phyloP scores from a whole-genome alignment of 768 basidiomycete genomes.

The Serpula lacrymans region DNA sequence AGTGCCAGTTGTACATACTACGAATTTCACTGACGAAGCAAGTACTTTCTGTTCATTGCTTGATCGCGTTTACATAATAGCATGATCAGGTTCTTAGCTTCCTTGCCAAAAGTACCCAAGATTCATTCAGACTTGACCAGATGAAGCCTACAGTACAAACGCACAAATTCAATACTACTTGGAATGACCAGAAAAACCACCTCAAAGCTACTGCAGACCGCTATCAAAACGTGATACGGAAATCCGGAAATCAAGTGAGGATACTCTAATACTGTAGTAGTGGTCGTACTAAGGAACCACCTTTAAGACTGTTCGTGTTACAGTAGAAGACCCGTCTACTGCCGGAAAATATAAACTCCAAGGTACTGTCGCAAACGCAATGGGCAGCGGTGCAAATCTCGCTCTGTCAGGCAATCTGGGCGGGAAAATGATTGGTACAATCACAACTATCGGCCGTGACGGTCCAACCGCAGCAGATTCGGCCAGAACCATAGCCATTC shows the following conservation, averaged over 20 bases:
- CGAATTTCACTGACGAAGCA: slow-evolving; percentile 20
- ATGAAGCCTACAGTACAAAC: slow-evolving; percentile 22
- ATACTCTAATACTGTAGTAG: neutral
- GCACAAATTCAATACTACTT: slow-evolving; percentile 16
- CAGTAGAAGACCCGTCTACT: too few species aligned
- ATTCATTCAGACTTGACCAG: slow-evolving; percentile 22
- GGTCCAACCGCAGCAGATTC: slow-evolving; percentile 58
- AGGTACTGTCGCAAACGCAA: slow-evolving; percentile 15
- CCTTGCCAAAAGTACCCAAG: slow-evolving; percentile 20
- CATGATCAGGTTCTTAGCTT: slow-evolving; percentile 20
- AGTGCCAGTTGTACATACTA: slow-evolving; percentile 24
- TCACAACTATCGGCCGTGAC: slow-evolving; percentile 53
- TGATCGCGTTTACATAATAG: slow-evolving; percentile 1
- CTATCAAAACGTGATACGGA: slow-evolving; percentile 26
- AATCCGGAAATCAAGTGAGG: slow-evolving; percentile 37
- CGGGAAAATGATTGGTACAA: slow-evolving; percentile 27
- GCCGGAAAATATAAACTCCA: too few species aligned
- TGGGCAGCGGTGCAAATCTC: slow-evolving; percentile 18
- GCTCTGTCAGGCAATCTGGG: slow-evolving; percentile 19
- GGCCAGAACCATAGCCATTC: slow-evolving; percentile 29
- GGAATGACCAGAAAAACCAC: slow-evolving; percentile 9
- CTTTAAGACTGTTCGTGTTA: too few species aligned
- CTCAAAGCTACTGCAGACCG: slow-evolving; percentile 20
- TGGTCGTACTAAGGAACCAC: too few species aligned
- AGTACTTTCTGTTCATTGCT: neutral